phyloP scores from a whole-genome alignment of 2,329 filamentous ascomycete species.

The Aureobasidium sp. region DNA sequence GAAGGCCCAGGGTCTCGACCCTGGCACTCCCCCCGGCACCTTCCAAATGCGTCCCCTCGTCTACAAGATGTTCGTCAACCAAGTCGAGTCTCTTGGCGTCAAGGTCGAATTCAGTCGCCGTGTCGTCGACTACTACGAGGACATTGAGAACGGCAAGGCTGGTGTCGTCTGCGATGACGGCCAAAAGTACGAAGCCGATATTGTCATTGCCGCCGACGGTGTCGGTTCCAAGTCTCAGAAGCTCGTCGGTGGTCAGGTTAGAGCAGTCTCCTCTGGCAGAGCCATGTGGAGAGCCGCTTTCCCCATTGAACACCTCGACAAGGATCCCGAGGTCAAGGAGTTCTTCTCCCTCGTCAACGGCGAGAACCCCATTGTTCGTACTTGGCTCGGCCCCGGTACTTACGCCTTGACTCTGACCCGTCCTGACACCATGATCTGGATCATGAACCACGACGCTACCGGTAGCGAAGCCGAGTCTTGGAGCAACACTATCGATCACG shows the following conservation, averaged over 20 bases:
- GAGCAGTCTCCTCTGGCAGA: constrained; percentile 28
- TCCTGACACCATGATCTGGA: constrained; percentile 44
- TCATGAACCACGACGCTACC: constrained; percentile 44
- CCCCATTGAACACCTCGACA: constrained; percentile 37
- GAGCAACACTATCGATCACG: constrained; percentile 41
- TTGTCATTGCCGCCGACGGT: constrained; percentile 30
- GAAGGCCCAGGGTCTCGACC: constrained; percentile 37
- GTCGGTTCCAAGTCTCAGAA: constrained; percentile 41
- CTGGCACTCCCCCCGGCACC: constrained; percentile 45
- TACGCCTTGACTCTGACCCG: constrained; percentile 41
- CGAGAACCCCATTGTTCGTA: constrained; percentile 40
- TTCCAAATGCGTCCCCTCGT: constrained; percentile 52
- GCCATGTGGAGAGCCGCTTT: constrained; percentile 30
- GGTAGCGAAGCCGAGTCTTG: constrained; percentile 40
- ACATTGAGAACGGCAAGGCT: constrained; percentile 26
- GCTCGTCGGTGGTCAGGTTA: constrained; percentile 39
- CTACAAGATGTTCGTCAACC: constrained; percentile 49
- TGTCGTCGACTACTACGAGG: constrained; percentile 41
- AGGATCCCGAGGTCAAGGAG: constrained; percentile 41
- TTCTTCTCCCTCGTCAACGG: constrained; percentile 39
- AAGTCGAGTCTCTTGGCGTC: constrained; percentile 41
- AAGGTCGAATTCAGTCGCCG: constrained; percentile 36
- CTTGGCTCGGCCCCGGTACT: constrained; percentile 37
- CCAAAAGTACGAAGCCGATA: constrained; percentile 36
- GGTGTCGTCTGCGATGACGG: constrained; percentile 33